These are phyloP conservation scores for Bisporella sp. DNA, from an alignment of 2,329 filamentous ascomycete species.

Conservation along the genomic window DNA sequence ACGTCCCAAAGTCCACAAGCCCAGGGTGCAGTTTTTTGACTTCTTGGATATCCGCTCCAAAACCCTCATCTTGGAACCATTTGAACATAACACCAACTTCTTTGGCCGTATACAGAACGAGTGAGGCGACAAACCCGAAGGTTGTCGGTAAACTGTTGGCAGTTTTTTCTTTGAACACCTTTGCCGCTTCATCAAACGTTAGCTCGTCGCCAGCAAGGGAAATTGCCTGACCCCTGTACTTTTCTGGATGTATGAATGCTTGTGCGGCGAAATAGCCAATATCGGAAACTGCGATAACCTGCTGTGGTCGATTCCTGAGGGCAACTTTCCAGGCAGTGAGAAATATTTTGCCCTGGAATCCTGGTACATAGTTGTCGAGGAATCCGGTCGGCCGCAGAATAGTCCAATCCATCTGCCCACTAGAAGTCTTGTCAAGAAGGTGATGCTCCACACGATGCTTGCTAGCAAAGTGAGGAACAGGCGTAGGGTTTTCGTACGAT, in stretches of 20 bases:
- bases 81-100: conserved; percentile 32
- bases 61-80: conserved; percentile 32
- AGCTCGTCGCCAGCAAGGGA: conserved; percentile 36
- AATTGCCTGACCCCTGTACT: conserved; percentile 27
- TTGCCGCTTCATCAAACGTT: conserved; percentile 25
- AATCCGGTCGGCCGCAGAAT: conserved; percentile 49
- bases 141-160: conserved; percentile 26
- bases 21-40: no score
- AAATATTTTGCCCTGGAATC: conserved; percentile 16
- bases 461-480: conserved; percentile 45
- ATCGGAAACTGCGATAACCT: conserved; percentile 31
- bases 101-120: conserved; percentile 24
- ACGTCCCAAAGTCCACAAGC: no score
- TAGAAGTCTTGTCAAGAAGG: neutral
- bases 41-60: conserved; percentile 27
- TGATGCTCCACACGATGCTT: conserved; percentile 45
- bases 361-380: conserved; percentile 37
- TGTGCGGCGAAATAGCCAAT: conserved; percentile 33
- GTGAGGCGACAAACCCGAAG: conserved; percentile 22
- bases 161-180: conserved; percentile 27
- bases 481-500: conserved; percentile 42
- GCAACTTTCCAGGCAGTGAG: conserved; percentile 29
- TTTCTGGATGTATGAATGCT: conserved; percentile 28
- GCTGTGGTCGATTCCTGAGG: conserved; percentile 27
- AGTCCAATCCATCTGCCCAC: conserved; percentile 35